Conservation (phyloP, 1,284 basidiomycete genomes). For the Marasmius fiardii region DNA sequence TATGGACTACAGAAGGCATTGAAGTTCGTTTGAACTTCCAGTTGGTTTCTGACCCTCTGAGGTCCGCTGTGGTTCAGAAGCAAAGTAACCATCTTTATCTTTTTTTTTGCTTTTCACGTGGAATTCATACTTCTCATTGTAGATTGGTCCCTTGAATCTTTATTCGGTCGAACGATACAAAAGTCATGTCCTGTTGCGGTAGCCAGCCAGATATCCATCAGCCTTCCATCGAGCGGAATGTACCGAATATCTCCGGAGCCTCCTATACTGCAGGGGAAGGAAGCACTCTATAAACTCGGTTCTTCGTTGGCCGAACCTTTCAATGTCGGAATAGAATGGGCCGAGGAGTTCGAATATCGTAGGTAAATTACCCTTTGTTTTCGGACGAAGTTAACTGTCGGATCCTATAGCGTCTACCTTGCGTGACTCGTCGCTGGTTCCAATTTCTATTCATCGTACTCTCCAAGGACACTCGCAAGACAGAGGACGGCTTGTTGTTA, state of each 20-base stretch:
- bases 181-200: slow-evolving; percentile 58
- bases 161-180: slow-evolving; percentile 71
- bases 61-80: slow-evolving; percentile 42
- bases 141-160: slow-evolving; percentile 79
- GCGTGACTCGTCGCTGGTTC: slow-evolving; percentile 30
- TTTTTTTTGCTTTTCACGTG: background rate
- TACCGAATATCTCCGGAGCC: slow-evolving; percentile 53
- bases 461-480: slow-evolving; percentile 78
- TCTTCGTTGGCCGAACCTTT: slow-evolving; percentile 37
- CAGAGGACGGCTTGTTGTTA: slow-evolving; percentile 68
- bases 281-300: slow-evolving; percentile 47
- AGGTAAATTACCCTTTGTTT: slow-evolving; percentile 17
- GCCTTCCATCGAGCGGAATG: slow-evolving; percentile 36
- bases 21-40: slow-evolving; percentile 78
- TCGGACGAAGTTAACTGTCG: background rate
- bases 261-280: slow-evolving; percentile 23
- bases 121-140: background rate
- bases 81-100: slow-evolving; percentile 46
- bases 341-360: slow-evolving; percentile 62
- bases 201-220: slow-evolving; percentile 49
- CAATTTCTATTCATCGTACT: slow-evolving; percentile 68
- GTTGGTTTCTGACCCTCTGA: slow-evolving; percentile 78
- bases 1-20: slow-evolving; percentile 55
- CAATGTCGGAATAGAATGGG: slow-evolving; percentile 57
- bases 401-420: slow-evolving; percentile 21